Percentiles rank a stretch among this genome's conserved stretches.
phyloP scores from a whole-genome alignment of 192 early-diverging fungal genomes.

The Gamsiella multidivaricata region DNA sequence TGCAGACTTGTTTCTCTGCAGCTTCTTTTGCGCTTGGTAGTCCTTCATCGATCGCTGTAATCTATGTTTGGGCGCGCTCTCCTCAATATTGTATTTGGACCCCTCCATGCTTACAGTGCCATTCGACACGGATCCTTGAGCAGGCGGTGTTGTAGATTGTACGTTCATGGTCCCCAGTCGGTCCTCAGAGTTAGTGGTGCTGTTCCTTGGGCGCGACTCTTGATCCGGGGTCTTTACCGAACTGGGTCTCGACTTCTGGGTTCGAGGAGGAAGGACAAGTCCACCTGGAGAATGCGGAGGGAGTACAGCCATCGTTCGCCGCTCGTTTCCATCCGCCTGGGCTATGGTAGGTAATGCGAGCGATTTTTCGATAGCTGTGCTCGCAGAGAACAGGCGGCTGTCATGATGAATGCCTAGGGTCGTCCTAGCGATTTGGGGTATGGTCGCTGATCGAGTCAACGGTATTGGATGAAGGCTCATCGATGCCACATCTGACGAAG shows the following conservation, averaged over 20 bases:
- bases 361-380: constrained; percentile 24
- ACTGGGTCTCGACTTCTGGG: constrained; percentile 4
- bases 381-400: constrained; percentile 24
- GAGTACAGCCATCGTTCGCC: constrained; percentile 13
- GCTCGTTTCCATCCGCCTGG: neutral
- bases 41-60: constrained; percentile 29
- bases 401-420: constrained; percentile 30
- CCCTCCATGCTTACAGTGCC: neutral
- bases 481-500: neutral
- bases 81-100: constrained; percentile 14
- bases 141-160: constrained; percentile 1
- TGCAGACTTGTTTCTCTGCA: neutral
- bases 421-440: constrained; percentile 29
- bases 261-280: constrained; percentile 31
- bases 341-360: constrained; percentile 22
- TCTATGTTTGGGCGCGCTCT: constrained; percentile 6
- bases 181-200: neutral
- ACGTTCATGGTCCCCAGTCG: neutral
- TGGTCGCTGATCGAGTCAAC: constrained; percentile 35
- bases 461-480: constrained; percentile 14
- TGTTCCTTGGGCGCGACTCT: constrained; percentile 12
- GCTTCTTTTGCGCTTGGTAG: constrained; percentile 9
- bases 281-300: constrained; percentile 48
- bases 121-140: neutral
- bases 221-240: constrained; percentile 18